Conservation (phyloP, 2,329 filamentous ascomycete genomes). For the Alternaria gansuensis region DNA sequence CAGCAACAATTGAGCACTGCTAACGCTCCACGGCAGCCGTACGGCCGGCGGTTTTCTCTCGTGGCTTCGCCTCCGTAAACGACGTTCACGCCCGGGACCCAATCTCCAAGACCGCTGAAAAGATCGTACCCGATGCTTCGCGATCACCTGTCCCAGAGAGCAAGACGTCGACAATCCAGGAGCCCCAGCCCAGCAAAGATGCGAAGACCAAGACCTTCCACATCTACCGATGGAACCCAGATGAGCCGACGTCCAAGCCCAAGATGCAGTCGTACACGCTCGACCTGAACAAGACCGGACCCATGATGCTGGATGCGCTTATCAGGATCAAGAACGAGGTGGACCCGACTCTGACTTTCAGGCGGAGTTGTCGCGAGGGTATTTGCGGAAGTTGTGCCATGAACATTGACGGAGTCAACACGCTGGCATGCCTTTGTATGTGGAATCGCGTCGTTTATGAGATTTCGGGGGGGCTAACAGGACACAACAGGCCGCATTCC, state of each 20-base stretch:
- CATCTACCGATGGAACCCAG: conserved; percentile 98
- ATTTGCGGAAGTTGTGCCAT: conserved; percentile 99
- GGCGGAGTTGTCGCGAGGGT: conserved; percentile 94
- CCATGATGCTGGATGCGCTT: conserved; percentile 96
- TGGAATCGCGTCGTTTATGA: conserved; percentile 34
- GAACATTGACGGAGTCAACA: conserved; percentile 99
- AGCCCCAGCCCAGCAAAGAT: conserved; percentile 66
- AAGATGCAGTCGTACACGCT: conserved; percentile 94
- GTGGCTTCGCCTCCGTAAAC: conserved; percentile 52
- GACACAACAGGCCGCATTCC: conserved; percentile 82
- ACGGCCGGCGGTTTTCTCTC: conserved; percentile 49
- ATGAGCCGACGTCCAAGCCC: conserved; percentile 90
- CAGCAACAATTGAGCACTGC: conserved; percentile 35
- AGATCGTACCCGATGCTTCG: conserved; percentile 39
- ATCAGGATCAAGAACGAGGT: conserved; percentile 99
- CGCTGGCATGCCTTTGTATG: conserved; percentile 95
- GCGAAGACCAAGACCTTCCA: conserved; percentile 90
- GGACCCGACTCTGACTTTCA: conserved; percentile 95
- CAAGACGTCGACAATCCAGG: conserved; percentile 68
- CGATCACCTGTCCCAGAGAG: conserved; percentile 54
- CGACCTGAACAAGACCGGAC: conserved; percentile 98
- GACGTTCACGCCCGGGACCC: conserved; percentile 47
- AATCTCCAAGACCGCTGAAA: conserved; percentile 45
- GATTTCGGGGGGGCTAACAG: conserved; percentile 21
- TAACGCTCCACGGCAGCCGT: conserved; percentile 45